These are phyloP conservation scores for Aspergillus sp. DNA, from an alignment of 2,329 filamentous ascomycete genomes.

Conservation along the genomic window DNA sequence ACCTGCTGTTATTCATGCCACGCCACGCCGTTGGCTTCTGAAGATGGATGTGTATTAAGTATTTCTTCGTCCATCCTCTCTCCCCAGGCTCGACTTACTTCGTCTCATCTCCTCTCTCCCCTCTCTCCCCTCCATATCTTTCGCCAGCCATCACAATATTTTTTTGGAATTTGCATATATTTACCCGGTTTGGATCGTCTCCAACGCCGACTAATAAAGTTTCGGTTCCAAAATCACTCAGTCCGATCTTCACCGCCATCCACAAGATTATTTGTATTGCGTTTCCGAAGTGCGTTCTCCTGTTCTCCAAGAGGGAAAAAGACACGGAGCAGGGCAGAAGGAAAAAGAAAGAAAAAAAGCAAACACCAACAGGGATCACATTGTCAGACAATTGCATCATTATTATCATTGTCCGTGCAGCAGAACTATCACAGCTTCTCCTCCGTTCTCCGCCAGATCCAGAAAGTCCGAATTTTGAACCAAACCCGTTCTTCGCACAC, in stretches of 20 bases:
- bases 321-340: not conserved
- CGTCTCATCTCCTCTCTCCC: not conserved
- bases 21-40: not conserved
- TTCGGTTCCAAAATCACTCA: slow-evolving; percentile 2
- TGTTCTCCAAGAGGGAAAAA: not conserved
- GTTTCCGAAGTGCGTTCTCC: too few species aligned
- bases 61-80: not conserved
- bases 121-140: not conserved
- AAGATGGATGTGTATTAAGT: not conserved
- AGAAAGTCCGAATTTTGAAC: slow-evolving; percentile 1
- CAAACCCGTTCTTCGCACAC: not conserved
- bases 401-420: slow-evolving; percentile 5
- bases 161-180: not conserved
- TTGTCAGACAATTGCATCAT: slow-evolving; percentile 5
- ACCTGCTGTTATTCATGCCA: not conserved
- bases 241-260: slow-evolving; percentile 10
- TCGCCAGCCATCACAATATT: not conserved
- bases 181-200: not conserved
- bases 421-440: not conserved
- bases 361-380: not conserved
- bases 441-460: not conserved
- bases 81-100: not conserved
- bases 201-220: not conserved
- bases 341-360: slow-evolving; percentile 7
- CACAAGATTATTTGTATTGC: not conserved